Conservation (phyloP, 2,329 filamentous ascomycete species). For the Diaporthe sp. region DNA sequence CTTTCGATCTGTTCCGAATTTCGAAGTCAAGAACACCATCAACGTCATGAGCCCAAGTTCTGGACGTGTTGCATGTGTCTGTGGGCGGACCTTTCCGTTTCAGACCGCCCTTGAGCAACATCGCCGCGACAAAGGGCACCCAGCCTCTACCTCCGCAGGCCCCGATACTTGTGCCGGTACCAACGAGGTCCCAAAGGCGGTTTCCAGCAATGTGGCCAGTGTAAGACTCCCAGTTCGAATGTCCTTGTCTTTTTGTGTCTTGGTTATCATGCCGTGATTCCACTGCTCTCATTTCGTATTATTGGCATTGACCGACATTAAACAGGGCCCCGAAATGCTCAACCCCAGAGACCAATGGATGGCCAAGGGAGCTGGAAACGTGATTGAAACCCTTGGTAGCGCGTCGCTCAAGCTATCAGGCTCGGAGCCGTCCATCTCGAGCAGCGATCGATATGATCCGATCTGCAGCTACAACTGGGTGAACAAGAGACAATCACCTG, state of each 20-base stretch:
- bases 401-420: background rate
- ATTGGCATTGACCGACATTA: background rate
- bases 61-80: background rate
- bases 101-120: background rate
- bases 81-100: background rate
- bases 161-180: background rate
- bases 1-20: background rate
- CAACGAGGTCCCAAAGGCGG: background rate
- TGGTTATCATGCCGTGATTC: too few species aligned
- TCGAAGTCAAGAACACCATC: background rate
- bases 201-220: background rate
- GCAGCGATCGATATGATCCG: background rate
- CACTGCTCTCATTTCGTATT: background rate
- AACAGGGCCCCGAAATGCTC: background rate
- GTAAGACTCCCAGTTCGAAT: background rate
- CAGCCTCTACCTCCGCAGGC: background rate
- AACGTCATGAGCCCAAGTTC: background rate
- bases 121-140: background rate
- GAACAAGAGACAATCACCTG: background rate
- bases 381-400: background rate
- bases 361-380: background rate
- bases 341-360: background rate
- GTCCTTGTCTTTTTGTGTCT: background rate
- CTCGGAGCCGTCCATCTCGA: background rate
- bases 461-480: slow-evolving; percentile 30